A percentile compares a stretch with the other conserved stretches of the same genome.
phyloP scores from a whole-genome alignment of 768 basidiomycete species.

The Lactarius indigo region DNA sequence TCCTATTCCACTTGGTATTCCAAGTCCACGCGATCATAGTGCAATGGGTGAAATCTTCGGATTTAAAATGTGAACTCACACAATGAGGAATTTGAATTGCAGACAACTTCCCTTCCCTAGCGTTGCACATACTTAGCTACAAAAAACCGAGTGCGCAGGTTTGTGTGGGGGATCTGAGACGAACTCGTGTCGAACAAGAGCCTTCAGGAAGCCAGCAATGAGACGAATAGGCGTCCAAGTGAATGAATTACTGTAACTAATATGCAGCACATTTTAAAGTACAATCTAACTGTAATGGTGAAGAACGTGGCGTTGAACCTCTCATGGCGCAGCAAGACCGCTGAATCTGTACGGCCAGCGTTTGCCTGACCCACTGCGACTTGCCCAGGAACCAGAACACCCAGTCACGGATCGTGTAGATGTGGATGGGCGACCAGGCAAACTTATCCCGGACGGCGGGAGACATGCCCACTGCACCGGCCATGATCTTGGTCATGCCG shows the following conservation, averaged over 20 bases:
- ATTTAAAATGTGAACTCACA: too few relatives aligned
- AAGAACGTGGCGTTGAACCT: neutral
- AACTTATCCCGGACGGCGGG: constrained; percentile 31
- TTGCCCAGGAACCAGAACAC: constrained; percentile 27
- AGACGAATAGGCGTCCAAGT: neutral
- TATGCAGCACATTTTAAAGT: neutral
- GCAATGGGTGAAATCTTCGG: too few relatives aligned
- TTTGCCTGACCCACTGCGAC: constrained; percentile 27
- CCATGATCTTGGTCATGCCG: constrained; percentile 37
- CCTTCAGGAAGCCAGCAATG: neutral
- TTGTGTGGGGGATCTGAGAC: neutral
- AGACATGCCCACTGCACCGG: constrained; percentile 29
- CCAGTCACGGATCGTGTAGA: constrained; percentile 29
- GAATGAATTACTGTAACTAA: neutral
- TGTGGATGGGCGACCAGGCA: constrained; percentile 21
- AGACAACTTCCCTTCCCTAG: too few relatives aligned
- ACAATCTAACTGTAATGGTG: neutral
- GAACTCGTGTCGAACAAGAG: neutral
- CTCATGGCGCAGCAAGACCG: constrained; percentile 31
- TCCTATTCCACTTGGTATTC: too few relatives aligned
- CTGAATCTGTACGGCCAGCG: constrained; percentile 32
- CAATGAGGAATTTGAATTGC: neutral
- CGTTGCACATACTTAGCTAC: too few relatives aligned
- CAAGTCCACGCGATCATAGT: too few relatives aligned
- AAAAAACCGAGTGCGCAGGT: neutral